Evolutionary conservation across 2,329 filamentous ascomycete species (phyloP), one percentile per base, ranked within the genome.

Genomic region (Colletotrichum spaethianum): DNA sequence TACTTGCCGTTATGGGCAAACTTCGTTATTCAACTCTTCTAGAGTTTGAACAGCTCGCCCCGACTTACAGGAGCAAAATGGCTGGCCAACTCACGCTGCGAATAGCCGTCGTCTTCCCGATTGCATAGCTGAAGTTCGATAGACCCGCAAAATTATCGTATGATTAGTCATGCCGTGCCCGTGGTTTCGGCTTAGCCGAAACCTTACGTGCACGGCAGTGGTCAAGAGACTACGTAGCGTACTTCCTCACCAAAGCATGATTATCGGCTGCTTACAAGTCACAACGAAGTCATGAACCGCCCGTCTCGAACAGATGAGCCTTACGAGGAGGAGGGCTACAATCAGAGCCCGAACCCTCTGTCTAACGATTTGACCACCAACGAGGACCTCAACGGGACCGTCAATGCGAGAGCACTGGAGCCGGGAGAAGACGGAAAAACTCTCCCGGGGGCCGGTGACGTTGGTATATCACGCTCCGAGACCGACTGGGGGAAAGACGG

Each of bases 301-400:
- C 72, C 73, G 4, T 73, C 73, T n/a, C 59, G 71, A 56, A 74
- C 73, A 23, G 67, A 75, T n/a, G 74, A 75, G 55, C 74, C 74
- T 23, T 70, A 70, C 42, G 63, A 73, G 31, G 74, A 65, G 12
- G 80, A 80, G 40, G 79, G 77, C 60, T 86, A 81, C 76, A 88
- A 88, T 74, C 86, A 88, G 77, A 87, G 80, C 72, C 86, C 86
- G 3, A 80, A 82, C 73, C 79, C 80, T 4, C 78, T 87, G 31
- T 83, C 83, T n/a, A 80, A 80, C 62, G 86, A 87, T 74, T 78
- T 84, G 38, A 87, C 85, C 7, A 88, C 86, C 26, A 81, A 83
- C 57, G 83, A 83, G 62, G 85, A 87, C 67, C 76, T 88, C 59
- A 83, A 83, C 73, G 80, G 82, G 61, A 77, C 85, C 67, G 84